phyloP scores from a whole-genome alignment of 805 yeast species.

The Saccharomycopsis microspora region DNA sequence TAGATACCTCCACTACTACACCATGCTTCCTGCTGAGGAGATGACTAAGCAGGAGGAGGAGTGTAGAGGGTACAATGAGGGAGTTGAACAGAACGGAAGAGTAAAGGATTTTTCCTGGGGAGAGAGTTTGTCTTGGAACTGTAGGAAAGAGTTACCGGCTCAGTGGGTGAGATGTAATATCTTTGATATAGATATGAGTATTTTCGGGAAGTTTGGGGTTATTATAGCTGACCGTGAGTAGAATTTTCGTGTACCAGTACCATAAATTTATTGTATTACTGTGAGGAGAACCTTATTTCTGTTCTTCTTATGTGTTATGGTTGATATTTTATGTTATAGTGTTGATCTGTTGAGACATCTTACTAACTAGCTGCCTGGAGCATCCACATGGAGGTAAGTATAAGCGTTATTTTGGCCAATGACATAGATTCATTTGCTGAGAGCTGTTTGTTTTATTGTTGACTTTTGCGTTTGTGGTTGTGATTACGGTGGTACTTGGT shows the following conservation, averaged over 20 bases:
- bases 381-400: constrained; percentile 64
- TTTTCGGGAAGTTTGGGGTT: constrained; percentile 72
- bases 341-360: neutral
- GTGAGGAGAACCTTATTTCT: no score
- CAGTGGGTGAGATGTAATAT: constrained; percentile 90
- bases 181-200: constrained; percentile 52
- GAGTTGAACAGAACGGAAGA: constrained; percentile 11
- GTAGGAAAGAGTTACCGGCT: constrained; percentile 31
- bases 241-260: neutral
- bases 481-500: no score
- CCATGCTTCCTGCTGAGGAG: constrained; percentile 29
- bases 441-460: neutral
- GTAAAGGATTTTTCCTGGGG: constrained; percentile 36
- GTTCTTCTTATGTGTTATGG: no score
- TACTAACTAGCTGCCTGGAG: constrained; percentile 67
- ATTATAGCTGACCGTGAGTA: constrained; percentile 63
- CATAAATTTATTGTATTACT: no score
- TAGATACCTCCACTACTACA: constrained; percentile 68
- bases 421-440: neutral
- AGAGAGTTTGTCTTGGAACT: constrained; percentile 26
- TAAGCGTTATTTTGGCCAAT: neutral
- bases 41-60: constrained; percentile 6
- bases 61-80: constrained; percentile 17
- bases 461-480: no score
- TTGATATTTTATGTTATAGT: no score